Evolutionary conservation across 805 yeast species (phyloP).

Genomic region (Nakazawaea wickerhamii): DNA sequence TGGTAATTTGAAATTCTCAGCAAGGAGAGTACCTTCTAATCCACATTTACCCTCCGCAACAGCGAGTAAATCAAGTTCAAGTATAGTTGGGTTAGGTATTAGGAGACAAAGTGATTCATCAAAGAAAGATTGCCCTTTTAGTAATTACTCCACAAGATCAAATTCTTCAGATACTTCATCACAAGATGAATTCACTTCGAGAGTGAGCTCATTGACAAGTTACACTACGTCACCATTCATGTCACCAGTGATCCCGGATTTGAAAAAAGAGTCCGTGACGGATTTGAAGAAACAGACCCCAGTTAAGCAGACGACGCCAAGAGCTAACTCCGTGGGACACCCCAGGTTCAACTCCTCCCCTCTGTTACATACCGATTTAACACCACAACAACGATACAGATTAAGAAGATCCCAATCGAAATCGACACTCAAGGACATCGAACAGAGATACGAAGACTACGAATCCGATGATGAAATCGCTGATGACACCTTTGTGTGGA

Average conservation of each 20-base stretch:
- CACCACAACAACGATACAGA: slow-evolving; percentile 38
- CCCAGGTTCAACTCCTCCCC: slow-evolving; percentile 4
- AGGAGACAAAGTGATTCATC: slow-evolving; percentile 24
- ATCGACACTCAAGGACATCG: slow-evolving; percentile 28
- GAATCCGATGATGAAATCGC: slow-evolving; percentile 30
- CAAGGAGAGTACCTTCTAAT: neutral
- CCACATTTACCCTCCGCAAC: slow-evolving; percentile 1
- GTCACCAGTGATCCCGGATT: slow-evolving; percentile 5
- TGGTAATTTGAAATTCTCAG: neutral
- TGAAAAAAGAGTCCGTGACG: neutral
- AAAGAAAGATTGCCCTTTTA: slow-evolving; percentile 12
- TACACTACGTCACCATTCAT: slow-evolving; percentile 7
- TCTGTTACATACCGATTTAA: slow-evolving; percentile 19
- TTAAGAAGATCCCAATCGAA: slow-evolving; percentile 30
- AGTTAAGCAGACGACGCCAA: neutral
- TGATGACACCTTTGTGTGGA: slow-evolving; percentile 40
- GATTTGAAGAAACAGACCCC: neutral
- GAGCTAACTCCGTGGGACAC: neutral
- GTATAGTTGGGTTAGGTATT: slow-evolving; percentile 21
- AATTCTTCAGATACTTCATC: slow-evolving; percentile 9
- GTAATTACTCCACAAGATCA: slow-evolving; percentile 5
- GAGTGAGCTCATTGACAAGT: slow-evolving; percentile 12
- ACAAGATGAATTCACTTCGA: slow-evolving; percentile 7
- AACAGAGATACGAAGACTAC: slow-evolving; percentile 31
- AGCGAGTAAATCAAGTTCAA: slow-evolving; percentile 6